Evolutionary conservation across 2,329 filamentous ascomycete genomes (phyloP).

Genomic region (Cladosporium colombiae): DNA sequence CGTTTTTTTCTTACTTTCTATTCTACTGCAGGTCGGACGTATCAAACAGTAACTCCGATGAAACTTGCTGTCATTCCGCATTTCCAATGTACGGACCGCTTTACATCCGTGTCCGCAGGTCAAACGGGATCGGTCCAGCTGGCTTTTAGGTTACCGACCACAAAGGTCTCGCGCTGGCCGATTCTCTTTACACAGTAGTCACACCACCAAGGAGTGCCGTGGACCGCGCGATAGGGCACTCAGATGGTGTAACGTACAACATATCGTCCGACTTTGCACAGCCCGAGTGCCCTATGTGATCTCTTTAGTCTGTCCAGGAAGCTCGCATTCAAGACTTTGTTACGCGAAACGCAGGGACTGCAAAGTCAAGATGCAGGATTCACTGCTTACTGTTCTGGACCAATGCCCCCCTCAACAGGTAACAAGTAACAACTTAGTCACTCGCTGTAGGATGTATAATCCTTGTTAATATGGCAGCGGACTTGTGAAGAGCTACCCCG

Average conservation of each 20-base stretch:
- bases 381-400: slow-evolving; percentile 1
- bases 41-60: not conserved
- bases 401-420: slow-evolving; percentile 1
- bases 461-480: not conserved
- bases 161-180: not conserved
- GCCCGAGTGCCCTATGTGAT: not conserved
- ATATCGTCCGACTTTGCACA: not conserved
- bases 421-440: not conserved
- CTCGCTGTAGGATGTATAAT: not conserved
- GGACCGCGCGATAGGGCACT: not conserved
- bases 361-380: slow-evolving; percentile 8
- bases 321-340: not conserved
- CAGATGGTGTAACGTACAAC: slow-evolving; percentile 7
- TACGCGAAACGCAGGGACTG: slow-evolving; percentile 7
- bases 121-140: not conserved
- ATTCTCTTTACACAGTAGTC: not conserved
- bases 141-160: not conserved
- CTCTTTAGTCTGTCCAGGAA: not conserved
- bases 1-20: too few relatives aligned
- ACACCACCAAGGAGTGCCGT: slow-evolving; percentile 11
- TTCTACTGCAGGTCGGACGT: not conserved
- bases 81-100: not conserved
- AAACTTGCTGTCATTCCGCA: not conserved
- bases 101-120: not conserved
- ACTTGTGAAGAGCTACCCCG: not conserved